These are phyloP conservation scores for Diaporthe vexans DNA, from an alignment of 2,329 filamentous ascomycete species.

Conservation along the genomic window DNA sequence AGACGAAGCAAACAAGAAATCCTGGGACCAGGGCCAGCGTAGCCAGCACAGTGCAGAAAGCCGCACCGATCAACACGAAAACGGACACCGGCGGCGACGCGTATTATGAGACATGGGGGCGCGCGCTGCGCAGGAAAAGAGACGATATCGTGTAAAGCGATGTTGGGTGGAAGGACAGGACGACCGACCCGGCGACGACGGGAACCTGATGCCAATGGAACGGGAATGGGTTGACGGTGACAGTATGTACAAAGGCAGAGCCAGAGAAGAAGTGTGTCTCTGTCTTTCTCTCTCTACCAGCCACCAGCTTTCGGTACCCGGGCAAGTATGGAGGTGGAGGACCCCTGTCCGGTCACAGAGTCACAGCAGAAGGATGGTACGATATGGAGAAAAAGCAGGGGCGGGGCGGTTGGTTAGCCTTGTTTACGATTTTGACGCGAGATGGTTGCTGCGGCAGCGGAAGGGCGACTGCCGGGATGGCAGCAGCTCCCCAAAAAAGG, in stretches of 20 bases:
- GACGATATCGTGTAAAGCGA: slow-evolving; percentile 21
- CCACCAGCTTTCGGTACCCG: slow-evolving; percentile 30
- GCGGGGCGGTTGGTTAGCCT: slow-evolving; percentile 24
- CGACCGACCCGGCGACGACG: slow-evolving; percentile 24
- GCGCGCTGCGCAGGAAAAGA: slow-evolving; percentile 35
- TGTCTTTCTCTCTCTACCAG: slow-evolving; percentile 15
- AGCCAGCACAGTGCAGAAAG: slow-evolving; percentile 19
- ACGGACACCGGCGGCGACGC: slow-evolving; percentile 7
- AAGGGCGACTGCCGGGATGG: background rate
- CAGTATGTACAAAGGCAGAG: slow-evolving; percentile 2
- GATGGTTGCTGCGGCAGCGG: slow-evolving; percentile 30
- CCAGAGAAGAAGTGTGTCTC: background rate
- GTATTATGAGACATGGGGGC: slow-evolving; percentile 33
- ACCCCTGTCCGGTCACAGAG: slow-evolving; percentile 26
- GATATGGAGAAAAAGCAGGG: slow-evolving; percentile 26
- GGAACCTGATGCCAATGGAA: slow-evolving; percentile 25
- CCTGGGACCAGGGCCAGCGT: slow-evolving; percentile 14
- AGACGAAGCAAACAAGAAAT: slow-evolving; percentile 36
- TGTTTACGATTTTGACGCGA: slow-evolving; percentile 23
- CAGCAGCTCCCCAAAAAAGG: slow-evolving; percentile 4
- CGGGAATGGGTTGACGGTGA: slow-evolving; percentile 11
- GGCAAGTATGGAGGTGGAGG: slow-evolving; percentile 17
- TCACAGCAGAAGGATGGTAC: slow-evolving; percentile 24
- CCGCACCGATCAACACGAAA: slow-evolving; percentile 35
- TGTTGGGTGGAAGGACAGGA: background rate